Conservation (phyloP, 768 basidiomycete genomes). For the Suillus occidentalis region DNA sequence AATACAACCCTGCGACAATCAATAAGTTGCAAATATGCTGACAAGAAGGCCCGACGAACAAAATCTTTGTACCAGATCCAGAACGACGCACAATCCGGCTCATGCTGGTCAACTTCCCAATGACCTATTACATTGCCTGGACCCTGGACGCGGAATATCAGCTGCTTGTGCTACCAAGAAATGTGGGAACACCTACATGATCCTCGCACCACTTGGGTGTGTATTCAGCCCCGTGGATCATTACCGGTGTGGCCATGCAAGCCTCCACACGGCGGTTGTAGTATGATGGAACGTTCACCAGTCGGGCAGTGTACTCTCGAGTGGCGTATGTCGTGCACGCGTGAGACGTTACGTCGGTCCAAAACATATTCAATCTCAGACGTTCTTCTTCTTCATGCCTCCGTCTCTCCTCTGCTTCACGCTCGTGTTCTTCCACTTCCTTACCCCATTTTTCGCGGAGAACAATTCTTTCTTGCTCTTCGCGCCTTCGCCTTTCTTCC, state of each 20-base stretch:
- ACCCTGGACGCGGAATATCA: slow-evolving; percentile 16
- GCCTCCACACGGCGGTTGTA: slow-evolving; percentile 22
- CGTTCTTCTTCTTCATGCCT: slow-evolving; percentile 23
- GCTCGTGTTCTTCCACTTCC: no score
- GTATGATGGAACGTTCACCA: slow-evolving; percentile 28
- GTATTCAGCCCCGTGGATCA: slow-evolving; percentile 21
- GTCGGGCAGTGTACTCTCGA: slow-evolving; percentile 29
- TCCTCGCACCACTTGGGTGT: slow-evolving; percentile 24
- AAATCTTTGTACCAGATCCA: slow-evolving; percentile 28
- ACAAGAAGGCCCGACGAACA: neutral
- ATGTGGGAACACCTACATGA: slow-evolving; percentile 12
- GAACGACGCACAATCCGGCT: slow-evolving; percentile 26
- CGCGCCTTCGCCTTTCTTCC: no score
- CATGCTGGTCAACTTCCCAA: slow-evolving; percentile 26
- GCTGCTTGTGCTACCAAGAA: neutral
- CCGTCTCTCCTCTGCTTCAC: neutral
- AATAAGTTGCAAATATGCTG: neutral
- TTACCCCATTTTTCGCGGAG: no score
- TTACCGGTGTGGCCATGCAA: slow-evolving; percentile 23
- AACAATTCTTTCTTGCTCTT: no score
- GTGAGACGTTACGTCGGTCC: slow-evolving; percentile 19
- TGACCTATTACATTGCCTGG: slow-evolving; percentile 20
- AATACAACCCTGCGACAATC: slow-evolving; percentile 2
- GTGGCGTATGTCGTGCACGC: slow-evolving; percentile 29
- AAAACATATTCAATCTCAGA: slow-evolving; percentile 21